Base-by-base conservation (phyloP, 176 grass and related monocot species). In the Carex cristatella region DNA sequence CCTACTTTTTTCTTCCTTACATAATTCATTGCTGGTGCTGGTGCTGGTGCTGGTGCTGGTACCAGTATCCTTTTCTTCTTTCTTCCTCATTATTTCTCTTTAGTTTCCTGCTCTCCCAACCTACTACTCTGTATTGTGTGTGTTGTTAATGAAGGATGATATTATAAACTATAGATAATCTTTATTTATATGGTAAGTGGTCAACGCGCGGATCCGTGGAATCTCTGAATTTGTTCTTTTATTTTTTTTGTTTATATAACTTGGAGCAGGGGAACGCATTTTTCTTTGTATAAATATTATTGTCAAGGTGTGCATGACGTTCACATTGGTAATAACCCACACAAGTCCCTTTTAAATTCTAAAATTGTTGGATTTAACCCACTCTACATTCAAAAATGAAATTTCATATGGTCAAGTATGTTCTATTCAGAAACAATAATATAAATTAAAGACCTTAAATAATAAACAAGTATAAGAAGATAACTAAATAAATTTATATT, bases 191-290 rank as follows among this genome's bases (percentile, higher is more conserved):
- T 80, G 79, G 8, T 12, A 68, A 19, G 62, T 31, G 16, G 80
- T 83, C 80, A 83, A 83, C 38, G 80, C 7, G 44, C 7, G 1
- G 44, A 46, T 46, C 7, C 23, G 66, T 66, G 9, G 60, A 5
- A 67, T 83, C 40, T 61, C 13, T 10, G 12, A 11, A 9, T 82
- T 27, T 53, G 6, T 40, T 51, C 15, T 11, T 5, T 7, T 64
- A 2, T 66, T 61, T 61, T 3, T 40, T 3, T 66, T 65, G 1
- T 49, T 48, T 83, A 18, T 65, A 11, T 81, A 46, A 65, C 38
- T 82, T 67, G 80, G 61, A 82, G 80, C 62, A 66, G 38, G 19
- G 80, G 40, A 62, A 40, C 2, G 57, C 23, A 55, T 76, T 40
- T 40, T 40, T 40, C 38, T 40, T 40, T 40, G 5, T 5, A 40